Evolutionary conservation across 352 stramenopile genomes (phyloP).

Genomic region (Phytophthora nicotianae): DNA sequence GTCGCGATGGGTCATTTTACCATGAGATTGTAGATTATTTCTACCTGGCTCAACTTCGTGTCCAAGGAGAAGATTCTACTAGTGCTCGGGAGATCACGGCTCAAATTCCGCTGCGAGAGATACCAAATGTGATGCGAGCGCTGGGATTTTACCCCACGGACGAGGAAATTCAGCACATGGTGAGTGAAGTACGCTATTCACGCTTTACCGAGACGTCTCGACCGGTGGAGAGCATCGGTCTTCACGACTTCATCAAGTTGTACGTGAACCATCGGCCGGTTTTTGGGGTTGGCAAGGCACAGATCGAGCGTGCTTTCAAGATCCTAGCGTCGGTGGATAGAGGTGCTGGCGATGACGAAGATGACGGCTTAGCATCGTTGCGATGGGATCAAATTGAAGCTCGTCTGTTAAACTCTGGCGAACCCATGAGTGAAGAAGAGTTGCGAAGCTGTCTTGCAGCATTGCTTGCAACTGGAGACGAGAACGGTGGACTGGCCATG

Average conservation of each 20-base stretch:
- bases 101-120: conserved; percentile 84
- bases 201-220: conserved; percentile 80
- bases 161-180: conserved; percentile 91
- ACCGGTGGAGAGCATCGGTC: conserved; percentile 61
- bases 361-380: conserved; percentile 30
- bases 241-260: conserved; percentile 88
- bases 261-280: conserved; percentile 95
- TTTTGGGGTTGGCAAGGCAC: conserved; percentile 77
- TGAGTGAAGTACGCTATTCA: conserved; percentile 85
- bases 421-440: conserved; percentile 84
- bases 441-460: conserved; percentile 79
- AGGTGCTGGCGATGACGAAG: conserved; percentile 5
- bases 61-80: conserved; percentile 91
- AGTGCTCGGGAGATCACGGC: conserved; percentile 66
- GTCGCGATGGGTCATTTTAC: conserved; percentile 79
- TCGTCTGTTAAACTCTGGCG: conserved; percentile 67
- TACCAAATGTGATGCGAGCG: conserved; percentile 93
- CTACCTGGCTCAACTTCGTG: conserved; percentile 92
- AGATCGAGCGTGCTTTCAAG: conserved; percentile 82
- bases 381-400: conserved; percentile 73
- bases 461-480: conserved; percentile 55
- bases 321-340: conserved; percentile 36
- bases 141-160: conserved; percentile 94
- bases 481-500: conserved; percentile 34
- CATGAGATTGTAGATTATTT: conserved; percentile 96